Evolutionary conservation across 106 monocot species (phyloP).

Genomic region (Dendrobium huoshanense): DNA sequence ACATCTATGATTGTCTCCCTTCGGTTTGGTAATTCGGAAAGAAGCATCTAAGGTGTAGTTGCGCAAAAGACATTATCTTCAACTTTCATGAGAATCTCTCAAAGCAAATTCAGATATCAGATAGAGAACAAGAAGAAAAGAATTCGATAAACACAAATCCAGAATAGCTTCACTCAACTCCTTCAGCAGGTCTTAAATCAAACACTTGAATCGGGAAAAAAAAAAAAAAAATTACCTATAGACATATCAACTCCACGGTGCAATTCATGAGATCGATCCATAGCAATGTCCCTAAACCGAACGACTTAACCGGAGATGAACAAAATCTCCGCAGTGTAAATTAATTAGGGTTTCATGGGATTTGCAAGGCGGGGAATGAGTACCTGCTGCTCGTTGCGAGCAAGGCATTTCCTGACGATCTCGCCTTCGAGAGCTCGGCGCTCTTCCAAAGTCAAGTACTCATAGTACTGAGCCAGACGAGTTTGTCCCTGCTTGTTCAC

Average conservation of each 20-base stretch:
- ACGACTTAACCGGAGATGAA: background rate
- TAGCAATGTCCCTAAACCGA: background rate
- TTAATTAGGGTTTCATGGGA: background rate
- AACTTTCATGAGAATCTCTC: background rate
- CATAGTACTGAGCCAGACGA: conserved; percentile 98
- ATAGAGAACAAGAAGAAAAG: background rate
- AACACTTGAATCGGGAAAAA: background rate
- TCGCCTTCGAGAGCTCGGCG: conserved; percentile 96
- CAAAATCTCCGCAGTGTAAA: background rate
- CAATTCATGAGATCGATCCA: background rate
- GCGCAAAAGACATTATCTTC: background rate
- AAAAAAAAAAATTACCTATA: background rate
- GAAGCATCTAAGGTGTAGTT: background rate
- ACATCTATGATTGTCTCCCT: background rate
- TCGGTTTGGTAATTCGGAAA: background rate
- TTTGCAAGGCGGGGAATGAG: background rate
- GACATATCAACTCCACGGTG: background rate
- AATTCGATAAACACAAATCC: background rate
- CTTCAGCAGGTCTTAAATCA: background rate
- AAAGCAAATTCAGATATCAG: background rate
- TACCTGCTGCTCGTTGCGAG: conserved; percentile 91
- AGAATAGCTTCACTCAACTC: background rate
- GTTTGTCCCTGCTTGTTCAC: conserved; percentile 99
- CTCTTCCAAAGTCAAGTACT: conserved; percentile 91
- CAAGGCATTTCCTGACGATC: conserved; percentile 98